A percentile compares a stretch with the other conserved stretches of the same genome.
These are phyloP conservation scores for Rhynchospora breviuscula DNA, from an alignment of 176 grass and related monocot species.

Conservation along the genomic window DNA sequence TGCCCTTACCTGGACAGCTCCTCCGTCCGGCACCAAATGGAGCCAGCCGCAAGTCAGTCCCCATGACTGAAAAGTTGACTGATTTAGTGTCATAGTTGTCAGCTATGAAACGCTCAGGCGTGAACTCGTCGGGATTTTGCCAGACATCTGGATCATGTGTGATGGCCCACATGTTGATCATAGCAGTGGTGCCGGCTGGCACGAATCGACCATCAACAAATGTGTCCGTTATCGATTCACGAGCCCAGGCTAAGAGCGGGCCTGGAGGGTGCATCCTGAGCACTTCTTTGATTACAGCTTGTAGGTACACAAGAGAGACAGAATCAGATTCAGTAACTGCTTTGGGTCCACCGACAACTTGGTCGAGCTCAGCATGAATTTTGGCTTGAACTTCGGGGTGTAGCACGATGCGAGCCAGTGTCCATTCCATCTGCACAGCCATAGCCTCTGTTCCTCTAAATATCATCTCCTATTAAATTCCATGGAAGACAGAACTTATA, in stretches of 20 bases:
- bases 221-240: conserved; percentile 50
- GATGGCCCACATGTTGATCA: conserved; percentile 94
- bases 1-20: conserved; percentile 67
- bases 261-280: conserved; percentile 81
- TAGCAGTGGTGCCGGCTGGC: conserved; percentile 61
- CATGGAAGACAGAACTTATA: neutral
- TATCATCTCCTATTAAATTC: conserved; percentile 68
- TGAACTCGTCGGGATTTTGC: conserved; percentile 54
- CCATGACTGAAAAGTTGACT: conserved; percentile 45
- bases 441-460: conserved; percentile 85
- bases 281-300: conserved; percentile 64
- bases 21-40: conserved; percentile 75
- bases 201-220: conserved; percentile 54
- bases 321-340: conserved; percentile 26
- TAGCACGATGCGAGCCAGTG: conserved; percentile 54
- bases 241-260: conserved; percentile 62
- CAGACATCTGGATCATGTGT: conserved; percentile 52
- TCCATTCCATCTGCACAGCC: conserved; percentile 87
- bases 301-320: conserved; percentile 54
- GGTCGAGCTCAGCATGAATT: conserved; percentile 48
- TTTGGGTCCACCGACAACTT: conserved; percentile 34
- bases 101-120: conserved; percentile 48
- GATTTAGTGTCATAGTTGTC: conserved; percentile 15
- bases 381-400: conserved; percentile 62
- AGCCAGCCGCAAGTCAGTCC: conserved; percentile 56